phyloP scores from a whole-genome alignment of 495 filamentous ascomycete genomes.

The Pyronema omphalodes region DNA sequence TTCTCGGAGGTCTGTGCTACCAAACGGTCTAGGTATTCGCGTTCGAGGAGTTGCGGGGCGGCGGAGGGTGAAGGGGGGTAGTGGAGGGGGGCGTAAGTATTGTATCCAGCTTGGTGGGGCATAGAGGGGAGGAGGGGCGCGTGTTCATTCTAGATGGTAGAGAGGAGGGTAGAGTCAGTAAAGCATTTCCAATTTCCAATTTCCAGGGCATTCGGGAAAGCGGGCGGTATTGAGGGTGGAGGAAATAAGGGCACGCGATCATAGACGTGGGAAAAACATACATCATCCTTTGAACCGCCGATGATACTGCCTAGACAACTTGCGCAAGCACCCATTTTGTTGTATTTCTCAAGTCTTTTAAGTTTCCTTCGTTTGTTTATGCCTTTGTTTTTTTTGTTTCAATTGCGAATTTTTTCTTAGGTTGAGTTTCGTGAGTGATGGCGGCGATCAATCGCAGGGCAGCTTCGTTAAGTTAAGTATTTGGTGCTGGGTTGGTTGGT shows the following conservation, averaged over 20 bases:
- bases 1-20: conserved; percentile 23
- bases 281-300: background rate
- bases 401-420: too few relatives aligned
- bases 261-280: background rate
- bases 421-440: too few relatives aligned
- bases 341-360: background rate
- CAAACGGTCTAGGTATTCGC: conserved; percentile 23
- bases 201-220: background rate
- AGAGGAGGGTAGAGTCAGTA: background rate
- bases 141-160: background rate
- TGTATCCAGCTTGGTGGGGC: background rate
- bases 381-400: too few relatives aligned
- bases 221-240: background rate
- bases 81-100: background rate
- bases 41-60: conserved; percentile 13
- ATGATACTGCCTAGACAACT: background rate
- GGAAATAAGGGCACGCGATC: background rate
- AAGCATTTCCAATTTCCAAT: too few relatives aligned
- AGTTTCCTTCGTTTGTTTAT: too few relatives aligned
- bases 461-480: too few relatives aligned
- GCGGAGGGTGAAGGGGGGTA: conserved; percentile 14
- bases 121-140: background rate
- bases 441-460: too few relatives aligned
- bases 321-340: conserved; percentile 1
- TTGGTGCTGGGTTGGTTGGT: too few relatives aligned